Conservation (phyloP, 2,329 filamentous ascomycete species). For the Atkinsonella texensis region DNA sequence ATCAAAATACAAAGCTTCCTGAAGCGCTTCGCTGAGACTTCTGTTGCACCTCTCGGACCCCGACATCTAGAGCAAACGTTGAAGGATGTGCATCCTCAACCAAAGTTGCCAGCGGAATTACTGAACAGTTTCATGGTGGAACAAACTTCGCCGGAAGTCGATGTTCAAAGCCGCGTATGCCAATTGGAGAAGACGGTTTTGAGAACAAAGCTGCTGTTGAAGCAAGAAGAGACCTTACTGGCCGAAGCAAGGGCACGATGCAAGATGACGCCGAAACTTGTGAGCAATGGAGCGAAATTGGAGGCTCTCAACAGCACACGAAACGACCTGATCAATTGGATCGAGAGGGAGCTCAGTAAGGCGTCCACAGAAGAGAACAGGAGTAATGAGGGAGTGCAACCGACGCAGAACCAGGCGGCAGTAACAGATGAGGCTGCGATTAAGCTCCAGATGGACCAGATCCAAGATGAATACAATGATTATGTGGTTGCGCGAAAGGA, state of each 20-base stretch:
- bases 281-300: conserved; percentile 30
- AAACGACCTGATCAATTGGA: conserved; percentile 51
- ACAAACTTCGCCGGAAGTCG: conserved; percentile 23
- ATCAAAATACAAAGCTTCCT: conserved; percentile 38
- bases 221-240: conserved; percentile 43
- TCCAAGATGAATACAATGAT: conserved; percentile 40
- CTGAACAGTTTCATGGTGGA: conserved; percentile 37
- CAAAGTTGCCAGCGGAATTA: conserved; percentile 39
- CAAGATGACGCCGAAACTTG: conserved; percentile 22
- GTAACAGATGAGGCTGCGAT: conserved; percentile 18
- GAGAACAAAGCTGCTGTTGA: conserved; percentile 43
- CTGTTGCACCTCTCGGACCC: conserved; percentile 37
- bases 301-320: conserved; percentile 44
- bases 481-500: conserved; percentile 39
- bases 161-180: conserved; percentile 35
- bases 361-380: conserved; percentile 28
- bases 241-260: conserved; percentile 31
- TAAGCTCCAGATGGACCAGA: conserved; percentile 29
- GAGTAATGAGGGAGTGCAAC: conserved; percentile 15
- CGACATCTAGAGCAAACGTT: conserved; percentile 39
- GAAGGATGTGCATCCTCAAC: conserved; percentile 29
- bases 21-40: conserved; percentile 37
- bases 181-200: conserved; percentile 47
- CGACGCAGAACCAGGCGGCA: conserved; percentile 12
- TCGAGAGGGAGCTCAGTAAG: conserved; percentile 48